A percentile compares a stretch with the other conserved stretches of the same genome.
phyloP scores from a whole-genome alignment of 805 yeast species.

The Debaryomyces hansenii region DNA sequence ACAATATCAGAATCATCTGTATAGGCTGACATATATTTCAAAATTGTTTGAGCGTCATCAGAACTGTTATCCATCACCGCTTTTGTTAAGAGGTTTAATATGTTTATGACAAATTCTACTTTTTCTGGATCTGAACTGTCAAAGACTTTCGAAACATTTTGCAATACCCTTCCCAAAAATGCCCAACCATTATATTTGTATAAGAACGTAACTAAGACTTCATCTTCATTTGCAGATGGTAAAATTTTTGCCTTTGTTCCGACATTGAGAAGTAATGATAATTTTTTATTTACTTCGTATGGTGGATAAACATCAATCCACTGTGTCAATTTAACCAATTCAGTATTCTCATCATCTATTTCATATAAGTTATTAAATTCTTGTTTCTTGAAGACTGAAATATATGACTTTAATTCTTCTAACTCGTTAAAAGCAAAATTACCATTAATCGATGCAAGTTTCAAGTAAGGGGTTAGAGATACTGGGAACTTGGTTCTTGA shows the following conservation, averaged over 20 bases:
- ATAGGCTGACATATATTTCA: conserved; percentile 46
- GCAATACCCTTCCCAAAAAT: conserved; percentile 72
- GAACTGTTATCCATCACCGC: conserved; percentile 42
- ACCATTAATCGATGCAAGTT: conserved; percentile 61
- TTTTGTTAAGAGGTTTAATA: conserved; percentile 51
- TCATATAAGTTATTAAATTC: conserved; percentile 41
- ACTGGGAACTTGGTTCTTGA: conserved; percentile 77
- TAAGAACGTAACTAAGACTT: conserved; percentile 60
- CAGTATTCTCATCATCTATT: conserved; percentile 54
- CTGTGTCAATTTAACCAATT: conserved; percentile 50
- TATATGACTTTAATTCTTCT: conserved; percentile 58
- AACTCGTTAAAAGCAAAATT: conserved; percentile 68
- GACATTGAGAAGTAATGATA: conserved; percentile 41
- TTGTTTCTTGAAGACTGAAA: conserved; percentile 44
- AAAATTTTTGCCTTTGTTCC: conserved; percentile 74
- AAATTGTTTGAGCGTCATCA: conserved; percentile 23
- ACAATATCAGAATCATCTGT: conserved; percentile 58
- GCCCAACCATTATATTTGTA: conserved; percentile 87
- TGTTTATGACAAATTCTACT: conserved; percentile 42
- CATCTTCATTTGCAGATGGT: conserved; percentile 41
- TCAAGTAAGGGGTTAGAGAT: conserved; percentile 58
- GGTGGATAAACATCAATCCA: conserved; percentile 57
- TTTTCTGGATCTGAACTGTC: conserved; percentile 38
- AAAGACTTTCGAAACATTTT: conserved; percentile 51
- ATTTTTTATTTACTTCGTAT: conserved; percentile 46